A percentile compares a stretch with the other conserved stretches of the same genome.
Conservation (phyloP, 176 grass and related monocot species). For the Hsuehochloa calcarea region DNA sequence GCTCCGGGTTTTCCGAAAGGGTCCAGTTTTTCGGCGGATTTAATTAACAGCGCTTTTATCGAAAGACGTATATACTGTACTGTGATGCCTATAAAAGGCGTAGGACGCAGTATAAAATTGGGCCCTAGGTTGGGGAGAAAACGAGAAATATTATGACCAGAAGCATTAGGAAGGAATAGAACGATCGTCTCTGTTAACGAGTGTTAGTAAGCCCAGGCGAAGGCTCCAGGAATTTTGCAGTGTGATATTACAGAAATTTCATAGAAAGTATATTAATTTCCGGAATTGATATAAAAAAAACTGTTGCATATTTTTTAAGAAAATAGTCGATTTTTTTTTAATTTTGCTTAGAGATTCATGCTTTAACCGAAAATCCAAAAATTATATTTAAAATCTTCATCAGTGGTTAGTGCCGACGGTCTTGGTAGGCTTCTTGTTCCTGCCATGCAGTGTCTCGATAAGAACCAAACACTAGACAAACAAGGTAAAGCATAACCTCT, state of each 20-base stretch:
- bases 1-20: slow-evolving; percentile 42
- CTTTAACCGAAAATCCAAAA: too few species aligned
- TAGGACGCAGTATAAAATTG: not conserved
- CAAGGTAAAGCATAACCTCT: not conserved
- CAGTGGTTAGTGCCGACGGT: not conserved
- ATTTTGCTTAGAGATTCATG: too few species aligned
- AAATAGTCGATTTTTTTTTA: too few species aligned
- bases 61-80: not conserved
- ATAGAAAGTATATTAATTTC: too few species aligned
- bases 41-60: slow-evolving; percentile 15
- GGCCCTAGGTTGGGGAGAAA: not conserved
- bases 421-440: not conserved
- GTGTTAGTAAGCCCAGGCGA: not conserved
- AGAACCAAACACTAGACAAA: not conserved
- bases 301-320: too few species aligned
- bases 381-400: not conserved
- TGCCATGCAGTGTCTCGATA: not conserved
- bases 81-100: not conserved
- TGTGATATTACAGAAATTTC: too few species aligned
- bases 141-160: not conserved
- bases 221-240: too few species aligned
- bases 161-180: not conserved
- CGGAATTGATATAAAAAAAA: too few species aligned
- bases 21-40: slow-evolving; percentile 24
- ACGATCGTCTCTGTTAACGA: not conserved